These are phyloP conservation scores for Brettanomyces anomalus DNA, from an alignment of 805 yeast species.

Conservation along the genomic window DNA sequence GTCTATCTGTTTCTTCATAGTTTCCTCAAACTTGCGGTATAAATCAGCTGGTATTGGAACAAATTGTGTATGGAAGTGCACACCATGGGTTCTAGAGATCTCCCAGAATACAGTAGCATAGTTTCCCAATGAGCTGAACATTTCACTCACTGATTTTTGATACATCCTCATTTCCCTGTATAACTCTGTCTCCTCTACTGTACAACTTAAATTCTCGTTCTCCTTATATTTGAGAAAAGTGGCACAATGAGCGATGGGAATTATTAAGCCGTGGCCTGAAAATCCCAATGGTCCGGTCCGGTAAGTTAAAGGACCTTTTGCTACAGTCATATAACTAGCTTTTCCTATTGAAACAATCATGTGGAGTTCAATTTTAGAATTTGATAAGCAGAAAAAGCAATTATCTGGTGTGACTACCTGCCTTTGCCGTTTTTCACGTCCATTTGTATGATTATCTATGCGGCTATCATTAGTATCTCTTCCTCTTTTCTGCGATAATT, in stretches of 20 bases:
- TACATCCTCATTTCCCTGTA: constrained; percentile 38
- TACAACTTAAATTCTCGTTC: constrained; percentile 12
- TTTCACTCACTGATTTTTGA: constrained; percentile 37
- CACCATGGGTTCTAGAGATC: constrained; percentile 50
- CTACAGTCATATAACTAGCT: constrained; percentile 59
- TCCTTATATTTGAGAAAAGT: constrained; percentile 21
- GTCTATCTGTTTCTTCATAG: constrained; percentile 34
- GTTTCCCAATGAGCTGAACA: constrained; percentile 33
- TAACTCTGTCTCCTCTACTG: constrained; percentile 25
- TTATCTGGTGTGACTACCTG: constrained; percentile 43
- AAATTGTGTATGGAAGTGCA: constrained; percentile 74
- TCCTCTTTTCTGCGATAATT: neutral
- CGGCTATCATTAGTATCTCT: neutral
- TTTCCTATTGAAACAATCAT: constrained; percentile 72
- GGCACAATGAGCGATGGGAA: constrained; percentile 71
- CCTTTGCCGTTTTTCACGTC: constrained; percentile 18
- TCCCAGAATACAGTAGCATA: constrained; percentile 59
- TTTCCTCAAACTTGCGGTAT: constrained; percentile 32
- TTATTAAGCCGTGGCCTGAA: constrained; percentile 75
- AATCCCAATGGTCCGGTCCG: constrained; percentile 38
- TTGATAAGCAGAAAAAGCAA: constrained; percentile 81
- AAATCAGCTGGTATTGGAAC: constrained; percentile 47
- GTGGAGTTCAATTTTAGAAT: constrained; percentile 68
- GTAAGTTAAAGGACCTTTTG: constrained; percentile 75
- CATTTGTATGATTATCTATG: neutral